Evolutionary conservation across 192 early-diverging fungal species (phyloP).

Genomic region (Coemansia sp.): DNA sequence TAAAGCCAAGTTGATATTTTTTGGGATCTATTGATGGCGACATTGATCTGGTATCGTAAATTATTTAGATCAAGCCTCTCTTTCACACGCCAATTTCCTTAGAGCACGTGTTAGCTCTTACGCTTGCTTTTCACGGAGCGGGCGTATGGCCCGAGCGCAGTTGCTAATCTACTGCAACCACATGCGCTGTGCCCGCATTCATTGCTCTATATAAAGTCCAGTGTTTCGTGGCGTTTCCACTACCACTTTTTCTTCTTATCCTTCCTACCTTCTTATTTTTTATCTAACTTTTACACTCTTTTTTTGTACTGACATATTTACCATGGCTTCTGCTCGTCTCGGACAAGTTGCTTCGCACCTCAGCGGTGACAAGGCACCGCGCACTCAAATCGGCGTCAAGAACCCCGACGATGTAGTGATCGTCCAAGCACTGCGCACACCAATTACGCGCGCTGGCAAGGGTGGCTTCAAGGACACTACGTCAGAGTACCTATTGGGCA

Average conservation of each 20-base stretch:
- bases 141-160: slow-evolving; percentile 12
- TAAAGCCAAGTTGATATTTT: too few species aligned
- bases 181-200: background rate
- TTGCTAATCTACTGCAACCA: background rate
- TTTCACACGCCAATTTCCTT: slow-evolving; percentile 3
- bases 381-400: slow-evolving; percentile 71
- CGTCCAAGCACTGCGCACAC: slow-evolving; percentile 85
- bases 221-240: background rate
- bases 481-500: slow-evolving; percentile 78
- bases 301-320: slow-evolving; percentile 13
- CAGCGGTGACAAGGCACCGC: slow-evolving; percentile 40
- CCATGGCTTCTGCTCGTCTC: slow-evolving; percentile 40
- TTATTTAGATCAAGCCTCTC: background rate
- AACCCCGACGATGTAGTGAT: slow-evolving; percentile 93
- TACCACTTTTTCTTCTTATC: background rate
- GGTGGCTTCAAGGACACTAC: slow-evolving; percentile 93
- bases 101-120: background rate
- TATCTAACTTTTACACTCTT: background rate
- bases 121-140: background rate
- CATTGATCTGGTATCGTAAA: too few species aligned
- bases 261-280: background rate
- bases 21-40: too few species aligned
- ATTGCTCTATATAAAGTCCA: background rate
- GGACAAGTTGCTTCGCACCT: slow-evolving; percentile 59
- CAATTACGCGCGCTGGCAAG: slow-evolving; percentile 88